These are phyloP conservation scores for Tinospora cordifolia DNA, from an alignment of 164 flowering plant genomes.

Conservation along the genomic window DNA sequence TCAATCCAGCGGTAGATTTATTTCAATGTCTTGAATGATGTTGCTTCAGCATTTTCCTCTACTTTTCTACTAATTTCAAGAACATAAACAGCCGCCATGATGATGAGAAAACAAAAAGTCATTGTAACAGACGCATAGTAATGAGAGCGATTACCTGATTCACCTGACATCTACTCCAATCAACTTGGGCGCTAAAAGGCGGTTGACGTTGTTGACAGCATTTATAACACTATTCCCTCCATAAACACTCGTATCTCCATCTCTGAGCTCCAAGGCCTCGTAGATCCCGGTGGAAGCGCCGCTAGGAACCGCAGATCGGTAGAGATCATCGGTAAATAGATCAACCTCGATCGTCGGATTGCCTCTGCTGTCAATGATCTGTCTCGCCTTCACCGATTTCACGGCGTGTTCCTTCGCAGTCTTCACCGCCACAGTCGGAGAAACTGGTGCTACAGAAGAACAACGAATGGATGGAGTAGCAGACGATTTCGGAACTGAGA, in stretches of 20 bases:
- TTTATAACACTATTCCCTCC: conserved; percentile 85
- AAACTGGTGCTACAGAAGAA: conserved; percentile 32
- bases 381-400: conserved; percentile 78
- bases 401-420: conserved; percentile 28
- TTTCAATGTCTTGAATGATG: too few relatives aligned
- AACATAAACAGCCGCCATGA: too few relatives aligned
- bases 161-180: conserved; percentile 85
- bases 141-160: too few relatives aligned
- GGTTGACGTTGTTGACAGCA: conserved; percentile 80
- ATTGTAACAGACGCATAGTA: too few relatives aligned
- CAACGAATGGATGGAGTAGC: conserved; percentile 30
- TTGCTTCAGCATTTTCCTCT: too few relatives aligned
- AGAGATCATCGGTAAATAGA: conserved; percentile 62
- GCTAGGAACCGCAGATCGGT: conserved; percentile 91
- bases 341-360: conserved; percentile 98
- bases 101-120: too few relatives aligned
- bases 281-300: conserved; percentile 98
- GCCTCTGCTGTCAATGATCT: conserved; percentile 95
- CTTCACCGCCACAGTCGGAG: conserved; percentile 25
- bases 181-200: conserved; percentile 60
- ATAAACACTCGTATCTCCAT: conserved; percentile 72
- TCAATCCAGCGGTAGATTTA: too few relatives aligned
- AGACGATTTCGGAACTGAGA: conserved; percentile 4
- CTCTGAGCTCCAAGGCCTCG: conserved; percentile 93
- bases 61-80: too few relatives aligned